phyloP scores from a whole-genome alignment of 768 basidiomycete genomes.

The Russula virescens region DNA sequence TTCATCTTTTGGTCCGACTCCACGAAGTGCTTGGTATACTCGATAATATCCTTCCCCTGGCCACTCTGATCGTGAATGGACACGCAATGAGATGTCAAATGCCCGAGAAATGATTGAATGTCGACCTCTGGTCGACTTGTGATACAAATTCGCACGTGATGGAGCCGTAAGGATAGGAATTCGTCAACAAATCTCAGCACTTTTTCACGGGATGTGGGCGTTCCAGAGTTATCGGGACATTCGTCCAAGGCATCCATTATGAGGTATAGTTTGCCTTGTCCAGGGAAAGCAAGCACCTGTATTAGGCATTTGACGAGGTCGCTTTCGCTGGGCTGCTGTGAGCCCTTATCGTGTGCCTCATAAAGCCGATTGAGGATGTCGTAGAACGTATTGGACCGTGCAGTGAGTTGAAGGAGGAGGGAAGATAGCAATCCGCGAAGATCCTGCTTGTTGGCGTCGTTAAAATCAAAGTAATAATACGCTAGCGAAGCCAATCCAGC shows the following conservation, averaged over 20 bases:
- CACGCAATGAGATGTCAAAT: background rate
- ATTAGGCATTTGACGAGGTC: background rate
- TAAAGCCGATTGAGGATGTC: background rate
- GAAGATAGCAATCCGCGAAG: constrained; percentile 1
- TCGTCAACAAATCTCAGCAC: too few species aligned
- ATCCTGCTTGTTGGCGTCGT: background rate
- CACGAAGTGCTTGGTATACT: background rate
- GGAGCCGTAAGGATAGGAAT: too few species aligned
- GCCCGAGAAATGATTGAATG: background rate
- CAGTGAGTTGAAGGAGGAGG: constrained; percentile 2
- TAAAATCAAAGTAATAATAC: constrained; percentile 3
- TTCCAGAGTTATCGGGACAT: constrained; percentile 1
- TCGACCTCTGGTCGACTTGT: constrained; percentile 3
- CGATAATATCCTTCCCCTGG: constrained; percentile 2
- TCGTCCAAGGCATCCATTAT: constrained; percentile 1
- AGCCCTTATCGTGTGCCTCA: background rate
- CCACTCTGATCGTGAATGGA: background rate
- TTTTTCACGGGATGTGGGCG: too few species aligned
- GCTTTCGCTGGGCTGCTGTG: constrained; percentile 3
- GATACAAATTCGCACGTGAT: background rate
- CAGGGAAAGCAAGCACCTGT: background rate
- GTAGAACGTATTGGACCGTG: background rate
- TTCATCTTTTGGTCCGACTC: background rate
- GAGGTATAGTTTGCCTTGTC: background rate
- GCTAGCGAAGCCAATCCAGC: too few species aligned